Evolutionary conservation across 495 filamentous ascomycete species (phyloP), one percentile per base, ranked within the genome.

Genomic region (Extremus antarcticus): DNA sequence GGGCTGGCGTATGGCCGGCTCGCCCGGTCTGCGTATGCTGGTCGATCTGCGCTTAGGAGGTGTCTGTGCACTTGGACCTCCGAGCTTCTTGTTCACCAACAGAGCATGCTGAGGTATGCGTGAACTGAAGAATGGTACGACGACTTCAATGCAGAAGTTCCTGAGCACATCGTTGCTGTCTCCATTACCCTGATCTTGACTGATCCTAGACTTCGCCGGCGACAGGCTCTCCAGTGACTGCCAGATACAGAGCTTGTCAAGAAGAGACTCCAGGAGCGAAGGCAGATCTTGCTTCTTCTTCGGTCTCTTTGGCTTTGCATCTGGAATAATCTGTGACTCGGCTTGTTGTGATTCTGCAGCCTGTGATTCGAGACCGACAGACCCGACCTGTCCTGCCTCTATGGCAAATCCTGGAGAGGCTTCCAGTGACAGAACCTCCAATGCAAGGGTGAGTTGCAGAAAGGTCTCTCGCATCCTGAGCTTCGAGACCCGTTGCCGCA

Each of bases 171-270:
- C 80, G 25, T 72, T 50, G 25, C 65, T 70, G 39, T 74, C 72
- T 1, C 70, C 68, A 43, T 65, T 9, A 1, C 4, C 21, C 25
- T 16, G 19, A 10, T 16, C 9, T 20, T 56, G n/a, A 1, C 11
- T 19, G 3, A 2, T 40, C 11, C 16, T 16, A 9, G 19, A 15
- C 41, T 54, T 58, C 17, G 47, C 25, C 1, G 59, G 59, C 11
- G 59, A 58, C 17, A 23, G 41, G 2, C 40, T 21, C 11, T 78
- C 76, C 50, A 86, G 80, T n/a, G 89, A 88, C 63, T 95, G 90
- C 94, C 94, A 98, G 39, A 98, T 98, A 65, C 89, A 94, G 21
- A 98, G 74, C 32, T 89, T 81, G 66, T 98, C 94, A 11, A 94
- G 78, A 48, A 94, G 82, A 2, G 94, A 71, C 61, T 97, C 91